Conservation (phyloP, 331 rosid genomes). For the Acacia pycnantha region DNA sequence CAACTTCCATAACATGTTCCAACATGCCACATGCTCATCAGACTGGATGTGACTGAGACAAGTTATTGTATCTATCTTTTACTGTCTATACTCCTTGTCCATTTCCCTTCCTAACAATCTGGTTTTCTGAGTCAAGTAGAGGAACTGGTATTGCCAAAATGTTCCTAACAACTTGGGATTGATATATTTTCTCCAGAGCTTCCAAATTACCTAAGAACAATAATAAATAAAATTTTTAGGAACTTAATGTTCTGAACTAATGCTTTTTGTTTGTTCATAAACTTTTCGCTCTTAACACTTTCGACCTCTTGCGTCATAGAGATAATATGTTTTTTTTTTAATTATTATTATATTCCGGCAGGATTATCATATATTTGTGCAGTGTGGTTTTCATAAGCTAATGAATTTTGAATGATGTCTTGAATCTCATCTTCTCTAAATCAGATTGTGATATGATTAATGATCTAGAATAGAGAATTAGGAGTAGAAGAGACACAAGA, state of each 20-base stretch:
- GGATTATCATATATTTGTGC: background rate
- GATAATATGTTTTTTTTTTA: background rate
- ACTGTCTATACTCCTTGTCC: background rate
- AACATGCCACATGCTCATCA: background rate
- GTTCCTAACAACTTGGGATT: background rate
- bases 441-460: background rate
- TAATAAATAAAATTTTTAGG: background rate
- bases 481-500: too few relatives aligned
- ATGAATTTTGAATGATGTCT: background rate
- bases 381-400: background rate
- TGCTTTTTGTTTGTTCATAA: background rate
- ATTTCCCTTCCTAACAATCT: too few relatives aligned
- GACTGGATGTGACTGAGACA: background rate
- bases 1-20: background rate
- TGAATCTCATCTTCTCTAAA: background rate
- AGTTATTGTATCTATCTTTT: background rate
- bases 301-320: background rate
- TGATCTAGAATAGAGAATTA: too few relatives aligned
- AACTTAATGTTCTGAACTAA: background rate
- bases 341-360: background rate
- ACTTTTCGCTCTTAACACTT: background rate
- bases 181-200: background rate
- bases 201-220: background rate
- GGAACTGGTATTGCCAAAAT: background rate
- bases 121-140: background rate